Conservation (phyloP, 2,329 filamentous ascomycete genomes). For the Trichoderma arundinaceum region DNA sequence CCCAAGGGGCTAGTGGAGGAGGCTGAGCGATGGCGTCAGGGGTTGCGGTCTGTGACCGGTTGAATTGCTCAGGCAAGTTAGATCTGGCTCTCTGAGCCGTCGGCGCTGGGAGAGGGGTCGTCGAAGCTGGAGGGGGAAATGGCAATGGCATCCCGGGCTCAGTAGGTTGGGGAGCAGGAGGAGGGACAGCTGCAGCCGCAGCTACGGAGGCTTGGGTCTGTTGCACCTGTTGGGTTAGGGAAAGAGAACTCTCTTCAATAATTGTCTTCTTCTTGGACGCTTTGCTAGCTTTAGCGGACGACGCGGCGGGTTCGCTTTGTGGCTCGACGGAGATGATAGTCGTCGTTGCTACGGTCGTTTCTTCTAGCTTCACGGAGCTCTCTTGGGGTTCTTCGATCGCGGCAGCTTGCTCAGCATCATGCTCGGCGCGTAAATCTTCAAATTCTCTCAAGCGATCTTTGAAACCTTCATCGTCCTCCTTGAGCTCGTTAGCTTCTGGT, state of each 20-base stretch:
- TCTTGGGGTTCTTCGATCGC: conserved; percentile 34
- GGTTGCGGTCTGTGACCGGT: conserved; percentile 77
- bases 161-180: conserved; percentile 52
- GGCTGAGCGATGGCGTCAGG: conserved; percentile 63
- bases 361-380: conserved; percentile 13
- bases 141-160: conserved; percentile 74
- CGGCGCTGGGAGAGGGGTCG: conserved; percentile 84
- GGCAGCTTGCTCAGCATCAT: conserved; percentile 61
- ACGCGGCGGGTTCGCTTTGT: conserved; percentile 27
- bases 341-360: conserved; percentile 12
- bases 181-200: conserved; percentile 37
- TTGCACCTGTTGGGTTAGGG: conserved; percentile 83
- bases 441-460: conserved; percentile 82
- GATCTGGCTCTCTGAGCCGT: conserved; percentile 84
- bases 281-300: conserved; percentile 38
- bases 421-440: conserved; percentile 74
- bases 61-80: conserved; percentile 77
- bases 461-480: conserved; percentile 63
- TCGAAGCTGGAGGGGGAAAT: conserved; percentile 72
- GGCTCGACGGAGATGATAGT: conserved; percentile 14
- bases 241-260: conserved; percentile 54
- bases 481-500: conserved; percentile 57
- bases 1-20: conserved; percentile 90
- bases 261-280: conserved; percentile 43
- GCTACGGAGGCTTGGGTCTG: conserved; percentile 66